Evolutionary conservation across 805 yeast species (phyloP).

Genomic region (Saturnispora galanensis): DNA sequence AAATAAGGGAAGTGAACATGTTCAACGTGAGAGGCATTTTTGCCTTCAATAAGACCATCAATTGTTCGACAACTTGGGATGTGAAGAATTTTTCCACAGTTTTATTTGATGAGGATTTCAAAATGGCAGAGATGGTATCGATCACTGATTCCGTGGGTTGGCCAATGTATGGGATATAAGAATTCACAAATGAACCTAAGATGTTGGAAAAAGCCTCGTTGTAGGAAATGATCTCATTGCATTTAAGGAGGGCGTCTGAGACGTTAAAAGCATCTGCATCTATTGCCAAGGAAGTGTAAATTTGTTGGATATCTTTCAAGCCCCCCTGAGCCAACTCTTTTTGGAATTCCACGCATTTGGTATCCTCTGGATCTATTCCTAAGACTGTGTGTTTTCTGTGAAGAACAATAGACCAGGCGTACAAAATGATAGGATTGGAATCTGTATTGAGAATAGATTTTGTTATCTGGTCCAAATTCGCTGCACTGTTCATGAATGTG

Average conservation of each 20-base stretch:
- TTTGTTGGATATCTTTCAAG: constrained; percentile 16
- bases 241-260: constrained; percentile 32
- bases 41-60: constrained; percentile 49
- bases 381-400: constrained; percentile 40
- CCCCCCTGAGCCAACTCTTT: constrained; percentile 6
- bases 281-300: constrained; percentile 29
- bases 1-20: constrained; percentile 51
- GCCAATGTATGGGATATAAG: constrained; percentile 38
- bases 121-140: constrained; percentile 31
- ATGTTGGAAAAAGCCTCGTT: constrained; percentile 45
- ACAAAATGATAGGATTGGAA: constrained; percentile 41
- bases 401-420: constrained; percentile 57
- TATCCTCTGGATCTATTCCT: constrained; percentile 23
- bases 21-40: constrained; percentile 61
- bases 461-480: constrained; percentile 23
- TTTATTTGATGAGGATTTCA: constrained; percentile 36
- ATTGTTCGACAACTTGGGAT: constrained; percentile 33
- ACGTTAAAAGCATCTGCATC: constrained; percentile 35
- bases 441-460: constrained; percentile 22
- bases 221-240: constrained; percentile 35
- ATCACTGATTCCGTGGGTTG: constrained; percentile 38
- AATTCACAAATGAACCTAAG: constrained; percentile 33
- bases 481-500: constrained; percentile 35
- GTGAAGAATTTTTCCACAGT: constrained; percentile 37
- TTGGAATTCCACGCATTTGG: constrained; percentile 10